A percentile compares a stretch with the other conserved stretches of the same genome.
These are phyloP conservation scores for Wallemia hederae DNA, from an alignment of 1,284 basidiomycete genomes.

Conservation along the genomic window DNA sequence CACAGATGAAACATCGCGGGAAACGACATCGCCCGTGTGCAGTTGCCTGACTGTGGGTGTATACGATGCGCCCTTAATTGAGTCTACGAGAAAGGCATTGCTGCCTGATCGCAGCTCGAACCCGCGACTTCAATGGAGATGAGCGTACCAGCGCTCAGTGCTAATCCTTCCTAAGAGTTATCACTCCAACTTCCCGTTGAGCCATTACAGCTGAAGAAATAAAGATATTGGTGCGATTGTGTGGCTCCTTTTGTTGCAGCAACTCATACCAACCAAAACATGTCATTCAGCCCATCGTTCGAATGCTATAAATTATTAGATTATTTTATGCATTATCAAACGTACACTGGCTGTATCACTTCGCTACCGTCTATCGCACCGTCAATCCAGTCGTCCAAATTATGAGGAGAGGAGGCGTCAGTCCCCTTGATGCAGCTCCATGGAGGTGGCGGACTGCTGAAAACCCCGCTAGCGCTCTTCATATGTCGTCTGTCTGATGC, in stretches of 20 bases:
- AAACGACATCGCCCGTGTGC: background rate
- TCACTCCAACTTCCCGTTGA: background rate
- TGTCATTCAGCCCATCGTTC: no score
- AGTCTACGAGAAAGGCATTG: background rate
- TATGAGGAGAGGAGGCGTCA: background rate
- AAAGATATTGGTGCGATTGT: no score
- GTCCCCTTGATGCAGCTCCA: background rate
- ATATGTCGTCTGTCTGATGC: background rate
- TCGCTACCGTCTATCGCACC: background rate
- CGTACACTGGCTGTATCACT: no score
- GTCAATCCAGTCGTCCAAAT: background rate
- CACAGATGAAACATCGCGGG: background rate
- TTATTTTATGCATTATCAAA: no score
- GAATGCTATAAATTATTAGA: no score
- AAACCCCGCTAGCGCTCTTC: background rate
- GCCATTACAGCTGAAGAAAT: background rate
- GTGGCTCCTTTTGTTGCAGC: no score
- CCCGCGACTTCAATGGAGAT: background rate
- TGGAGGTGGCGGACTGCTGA: background rate
- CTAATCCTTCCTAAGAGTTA: background rate
- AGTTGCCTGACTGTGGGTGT: background rate
- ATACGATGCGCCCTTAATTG: background rate
- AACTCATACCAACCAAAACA: no score
- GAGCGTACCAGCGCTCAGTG: background rate
- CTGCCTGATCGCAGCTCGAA: background rate